phyloP scores from a whole-genome alignment of 192 early-diverging fungal genomes.

The Funneliformis mosseae region DNA sequence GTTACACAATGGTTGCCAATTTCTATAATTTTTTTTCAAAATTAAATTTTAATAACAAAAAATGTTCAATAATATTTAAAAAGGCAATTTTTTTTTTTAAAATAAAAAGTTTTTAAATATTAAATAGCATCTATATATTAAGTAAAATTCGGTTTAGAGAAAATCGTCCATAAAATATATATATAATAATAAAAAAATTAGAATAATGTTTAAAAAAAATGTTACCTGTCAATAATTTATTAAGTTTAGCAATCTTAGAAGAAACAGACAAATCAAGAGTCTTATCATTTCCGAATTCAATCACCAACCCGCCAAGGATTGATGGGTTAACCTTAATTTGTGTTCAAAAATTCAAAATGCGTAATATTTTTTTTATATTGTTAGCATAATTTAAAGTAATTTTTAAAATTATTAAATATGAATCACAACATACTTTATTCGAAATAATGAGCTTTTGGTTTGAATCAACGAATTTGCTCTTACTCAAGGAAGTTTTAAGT shows the following conservation, averaged over 20 bases:
- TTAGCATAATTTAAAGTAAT: background rate
- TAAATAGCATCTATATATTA: background rate
- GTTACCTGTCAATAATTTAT: slow-evolving; percentile 81
- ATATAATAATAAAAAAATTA: background rate
- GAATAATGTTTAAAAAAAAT: background rate
- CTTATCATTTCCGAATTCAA: slow-evolving; percentile 92
- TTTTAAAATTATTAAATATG: background rate
- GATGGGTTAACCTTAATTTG: slow-evolving; percentile 74
- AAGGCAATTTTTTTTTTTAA: too few species aligned
- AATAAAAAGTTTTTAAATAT: background rate
- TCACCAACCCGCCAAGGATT: slow-evolving; percentile 94
- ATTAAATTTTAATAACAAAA: too few species aligned
- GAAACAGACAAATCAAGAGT: slow-evolving; percentile 98
- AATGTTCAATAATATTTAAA: too few species aligned
- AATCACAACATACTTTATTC: slow-evolving; percentile 67
- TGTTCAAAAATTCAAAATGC: background rate
- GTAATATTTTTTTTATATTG: background rate
- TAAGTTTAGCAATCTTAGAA: slow-evolving; percentile 93
- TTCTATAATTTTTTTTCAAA: too few species aligned
- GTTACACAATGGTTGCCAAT: too few species aligned
- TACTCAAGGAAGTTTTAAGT: slow-evolving; percentile 78
- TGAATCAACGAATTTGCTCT: slow-evolving; percentile 76
- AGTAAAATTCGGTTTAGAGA: background rate
- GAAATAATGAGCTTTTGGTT: slow-evolving; percentile 82
- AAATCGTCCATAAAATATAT: background rate